Percentiles rank a stretch among this genome's conserved stretches.
phyloP scores from a whole-genome alignment of 768 basidiomycete species.

The Paxillus ammoniavirescens region DNA sequence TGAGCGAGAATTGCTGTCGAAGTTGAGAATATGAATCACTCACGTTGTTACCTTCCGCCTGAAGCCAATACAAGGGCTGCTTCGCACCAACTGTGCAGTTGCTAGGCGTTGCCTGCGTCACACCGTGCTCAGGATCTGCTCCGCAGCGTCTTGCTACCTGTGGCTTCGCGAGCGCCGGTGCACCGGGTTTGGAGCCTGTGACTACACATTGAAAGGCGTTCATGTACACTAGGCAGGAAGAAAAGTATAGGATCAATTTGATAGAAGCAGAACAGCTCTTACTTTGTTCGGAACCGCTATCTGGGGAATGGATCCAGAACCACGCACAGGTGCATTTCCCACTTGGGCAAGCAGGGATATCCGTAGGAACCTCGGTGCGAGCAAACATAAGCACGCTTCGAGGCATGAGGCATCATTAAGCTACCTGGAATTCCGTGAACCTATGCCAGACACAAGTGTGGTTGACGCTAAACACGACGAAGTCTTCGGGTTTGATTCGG shows the following conservation, averaged over 20 bases:
- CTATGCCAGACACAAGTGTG: no score
- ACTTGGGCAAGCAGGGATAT: constrained; percentile 42
- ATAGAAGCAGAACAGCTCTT: constrained; percentile 4
- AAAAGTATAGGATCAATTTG: neutral
- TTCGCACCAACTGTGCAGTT: constrained; percentile 43
- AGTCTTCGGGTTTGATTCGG: no score
- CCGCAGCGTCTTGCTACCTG: constrained; percentile 37
- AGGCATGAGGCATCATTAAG: no score
- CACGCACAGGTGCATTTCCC: constrained; percentile 45
- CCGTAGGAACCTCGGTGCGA: constrained; percentile 39
- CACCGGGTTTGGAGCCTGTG: constrained; percentile 23
- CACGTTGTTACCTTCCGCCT: constrained; percentile 39
- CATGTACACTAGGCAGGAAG: constrained; percentile 31
- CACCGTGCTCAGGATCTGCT: constrained; percentile 24
- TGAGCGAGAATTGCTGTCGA: neutral
- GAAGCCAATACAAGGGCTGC: constrained; percentile 41
- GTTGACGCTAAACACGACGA: no score
- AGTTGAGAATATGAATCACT: constrained; percentile 7
- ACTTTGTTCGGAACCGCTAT: constrained; percentile 38
- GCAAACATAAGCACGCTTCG: constrained; percentile 8
- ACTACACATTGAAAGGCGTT: constrained; percentile 42
- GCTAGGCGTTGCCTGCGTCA: constrained; percentile 17
- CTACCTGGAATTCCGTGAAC: no score
- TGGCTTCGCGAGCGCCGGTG: constrained; percentile 31
- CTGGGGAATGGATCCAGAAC: constrained; percentile 39